phyloP scores from a whole-genome alignment of 2,329 filamentous ascomycete species.

The Pyrenochaeta sp. region DNA sequence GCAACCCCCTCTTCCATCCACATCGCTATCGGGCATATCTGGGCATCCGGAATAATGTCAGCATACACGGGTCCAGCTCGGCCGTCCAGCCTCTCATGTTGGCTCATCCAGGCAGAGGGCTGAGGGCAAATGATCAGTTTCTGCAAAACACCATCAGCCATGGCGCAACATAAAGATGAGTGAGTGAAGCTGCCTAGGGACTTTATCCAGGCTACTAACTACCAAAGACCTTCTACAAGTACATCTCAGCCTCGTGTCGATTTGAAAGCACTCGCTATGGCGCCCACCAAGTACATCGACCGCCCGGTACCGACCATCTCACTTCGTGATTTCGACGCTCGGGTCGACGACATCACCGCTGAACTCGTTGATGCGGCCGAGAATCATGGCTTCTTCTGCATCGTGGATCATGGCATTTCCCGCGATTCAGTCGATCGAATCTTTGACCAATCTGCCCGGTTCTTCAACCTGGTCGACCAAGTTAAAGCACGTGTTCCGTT shows the following conservation, averaged over 20 bases:
- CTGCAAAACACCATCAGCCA: no score
- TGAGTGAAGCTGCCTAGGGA: no score
- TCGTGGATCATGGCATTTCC: conserved; percentile 64
- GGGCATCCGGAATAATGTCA: no score
- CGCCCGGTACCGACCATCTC: conserved; percentile 51
- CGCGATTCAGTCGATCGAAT: conserved; percentile 59
- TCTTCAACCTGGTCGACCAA: conserved; percentile 62
- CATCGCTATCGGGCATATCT: no score
- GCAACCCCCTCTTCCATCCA: no score
- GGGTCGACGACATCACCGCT: conserved; percentile 62
- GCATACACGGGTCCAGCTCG: no score
- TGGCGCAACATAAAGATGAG: no score
- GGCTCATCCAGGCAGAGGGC: no score
- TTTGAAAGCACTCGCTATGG: no score
- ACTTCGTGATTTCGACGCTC: conserved; percentile 59
- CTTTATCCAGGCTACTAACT: no score
- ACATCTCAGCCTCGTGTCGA: not conserved
- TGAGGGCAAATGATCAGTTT: no score
- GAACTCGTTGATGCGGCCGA: conserved; percentile 64
- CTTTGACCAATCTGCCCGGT: conserved; percentile 59
- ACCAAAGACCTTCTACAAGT: not conserved
- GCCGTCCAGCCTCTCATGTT: no score
- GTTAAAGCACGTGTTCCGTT: conserved; percentile 64
- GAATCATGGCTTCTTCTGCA: conserved; percentile 67
- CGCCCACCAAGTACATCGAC: conserved; percentile 18